phyloP scores from a whole-genome alignment of 176 grass and related monocot genomes.

The Dendrocalamus sinicus region DNA sequence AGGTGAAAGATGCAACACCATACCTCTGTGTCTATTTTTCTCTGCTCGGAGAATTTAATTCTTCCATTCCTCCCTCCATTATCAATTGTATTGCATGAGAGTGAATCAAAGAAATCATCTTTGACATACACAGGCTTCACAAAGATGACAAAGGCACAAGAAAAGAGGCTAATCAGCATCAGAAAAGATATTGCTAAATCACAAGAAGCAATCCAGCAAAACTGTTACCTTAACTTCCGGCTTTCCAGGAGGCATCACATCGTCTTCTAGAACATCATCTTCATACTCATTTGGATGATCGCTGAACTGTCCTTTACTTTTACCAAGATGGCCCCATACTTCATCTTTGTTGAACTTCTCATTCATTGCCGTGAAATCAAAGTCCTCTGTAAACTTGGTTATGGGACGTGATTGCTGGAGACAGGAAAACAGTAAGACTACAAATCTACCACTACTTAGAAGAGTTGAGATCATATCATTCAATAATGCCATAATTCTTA shows the following conservation, averaged over 20 bases:
- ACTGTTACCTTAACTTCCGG: constrained; percentile 52
- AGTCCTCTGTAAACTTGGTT: constrained; percentile 87
- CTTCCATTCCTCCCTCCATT: constrained; percentile 69
- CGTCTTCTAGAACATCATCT: constrained; percentile 59
- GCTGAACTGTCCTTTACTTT: constrained; percentile 58
- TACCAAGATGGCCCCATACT: constrained; percentile 98
- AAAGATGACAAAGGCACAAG: constrained; percentile 20
- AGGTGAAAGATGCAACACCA: not conserved
- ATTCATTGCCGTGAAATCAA: constrained; percentile 97
- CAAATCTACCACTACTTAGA: constrained; percentile 27
- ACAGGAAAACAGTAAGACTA: constrained; percentile 35
- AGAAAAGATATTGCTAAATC: constrained; percentile 20
- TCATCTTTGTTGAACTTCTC: constrained; percentile 99
- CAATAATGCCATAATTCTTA: constrained; percentile 20
- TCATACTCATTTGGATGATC: constrained; percentile 68
- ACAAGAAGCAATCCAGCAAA: constrained; percentile 7
- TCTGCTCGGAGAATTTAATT: constrained; percentile 79
- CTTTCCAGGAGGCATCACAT: constrained; percentile 59
- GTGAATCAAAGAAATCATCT: constrained; percentile 96
- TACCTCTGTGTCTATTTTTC: constrained; percentile 95
- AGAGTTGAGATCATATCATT: not conserved
- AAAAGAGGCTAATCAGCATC: constrained; percentile 30
- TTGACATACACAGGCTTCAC: constrained; percentile 85
- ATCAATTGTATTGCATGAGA: constrained; percentile 80
- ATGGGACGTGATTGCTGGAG: constrained; percentile 56